Base-by-base conservation (phyloP, 441 rosid species). In the Bocquillonia castaneifolia region DNA sequence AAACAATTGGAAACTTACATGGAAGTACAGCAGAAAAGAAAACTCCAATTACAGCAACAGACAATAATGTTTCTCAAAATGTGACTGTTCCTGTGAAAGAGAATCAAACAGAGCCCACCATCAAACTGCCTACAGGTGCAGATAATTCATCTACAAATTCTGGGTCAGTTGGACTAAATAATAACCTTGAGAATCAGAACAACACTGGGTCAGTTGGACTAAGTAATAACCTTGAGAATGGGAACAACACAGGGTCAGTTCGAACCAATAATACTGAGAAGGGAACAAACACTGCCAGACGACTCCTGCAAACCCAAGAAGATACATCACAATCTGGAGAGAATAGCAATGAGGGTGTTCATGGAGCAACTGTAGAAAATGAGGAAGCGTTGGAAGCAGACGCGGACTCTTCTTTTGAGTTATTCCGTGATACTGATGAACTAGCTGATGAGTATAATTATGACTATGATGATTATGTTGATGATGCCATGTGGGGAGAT, bases 391-490 rank as follows among this genome's bases (percentile, higher is more conserved):
- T 95, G 78, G 99, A 88, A 76, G 96, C 78, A 58, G 96, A 92
- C 52, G 99, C 99, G 36, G 98, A 88, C 83, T 72, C 86, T 65
- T 88, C 97, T 56, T 95, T 92, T 80, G 98, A 92, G 67, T 79
- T 95, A 73, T 84, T 92, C 72, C 97, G 96, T 73, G 98, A 91
- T 64, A 81, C 60, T 78, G 97, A 95, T 56, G 99, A 95, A 81
- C 84, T 92, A 74, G 88, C 82, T 65, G 98, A 92, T 77, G 99
- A 92, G 76, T 87, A 95, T 72, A 79, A 66, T 68, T 92, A 92
- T 76, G 98, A 95, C 77, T 95, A 95, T 79, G 97, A 95, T 70
- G 99, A 95, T 78, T 85, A 87, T 80, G 91, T 88, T 72, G 88
- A 91, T 73, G 97, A 88, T 66, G 61, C 81, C 66, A 79, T 83